Evolutionary conservation across 108 stramenopile species (phyloP).

Genomic region (Nitzschia sp.): DNA sequence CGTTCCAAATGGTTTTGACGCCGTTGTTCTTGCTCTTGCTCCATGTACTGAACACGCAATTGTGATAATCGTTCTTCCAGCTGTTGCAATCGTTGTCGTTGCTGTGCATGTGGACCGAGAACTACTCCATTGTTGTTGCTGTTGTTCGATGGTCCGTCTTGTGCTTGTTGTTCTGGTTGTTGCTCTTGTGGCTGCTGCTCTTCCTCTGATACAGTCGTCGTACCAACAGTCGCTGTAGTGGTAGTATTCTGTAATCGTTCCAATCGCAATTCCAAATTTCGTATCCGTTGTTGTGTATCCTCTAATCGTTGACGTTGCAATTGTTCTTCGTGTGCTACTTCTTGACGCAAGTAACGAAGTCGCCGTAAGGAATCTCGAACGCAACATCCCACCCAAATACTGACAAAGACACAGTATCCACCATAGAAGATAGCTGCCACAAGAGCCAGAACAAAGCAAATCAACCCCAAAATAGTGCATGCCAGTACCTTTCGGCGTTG

Average conservation of each 20-base stretch:
- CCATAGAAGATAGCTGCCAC: neutral
- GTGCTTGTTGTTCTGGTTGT: neutral
- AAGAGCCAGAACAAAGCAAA: slow-evolving; percentile 13
- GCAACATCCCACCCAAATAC: slow-evolving; percentile 23
- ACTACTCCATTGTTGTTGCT: neutral
- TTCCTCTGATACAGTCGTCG: too few relatives aligned
- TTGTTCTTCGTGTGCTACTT: slow-evolving; percentile 8
- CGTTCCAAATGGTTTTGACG: neutral
- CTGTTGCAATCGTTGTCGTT: neutral
- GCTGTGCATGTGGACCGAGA: neutral
- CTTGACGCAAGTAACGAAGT: slow-evolving; percentile 1
- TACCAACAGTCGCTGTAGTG: too few relatives aligned
- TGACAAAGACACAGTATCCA: slow-evolving; percentile 15
- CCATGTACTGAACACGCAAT: neutral
- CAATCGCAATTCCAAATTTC: neutral
- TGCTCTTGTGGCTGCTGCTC: neutral
- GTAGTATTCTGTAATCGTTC: neutral
- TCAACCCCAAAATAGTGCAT: slow-evolving; percentile 11
- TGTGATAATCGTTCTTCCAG: neutral
- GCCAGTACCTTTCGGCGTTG: neutral
- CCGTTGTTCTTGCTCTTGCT: neutral
- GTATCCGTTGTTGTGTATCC: neutral
- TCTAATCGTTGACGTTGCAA: neutral
- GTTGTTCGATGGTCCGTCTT: neutral
- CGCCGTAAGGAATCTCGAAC: slow-evolving; percentile 14